A percentile compares a stretch with the other conserved stretches of the same genome.
phyloP scores from a whole-genome alignment of 805 yeast species.

The Dipodascus albidus region DNA sequence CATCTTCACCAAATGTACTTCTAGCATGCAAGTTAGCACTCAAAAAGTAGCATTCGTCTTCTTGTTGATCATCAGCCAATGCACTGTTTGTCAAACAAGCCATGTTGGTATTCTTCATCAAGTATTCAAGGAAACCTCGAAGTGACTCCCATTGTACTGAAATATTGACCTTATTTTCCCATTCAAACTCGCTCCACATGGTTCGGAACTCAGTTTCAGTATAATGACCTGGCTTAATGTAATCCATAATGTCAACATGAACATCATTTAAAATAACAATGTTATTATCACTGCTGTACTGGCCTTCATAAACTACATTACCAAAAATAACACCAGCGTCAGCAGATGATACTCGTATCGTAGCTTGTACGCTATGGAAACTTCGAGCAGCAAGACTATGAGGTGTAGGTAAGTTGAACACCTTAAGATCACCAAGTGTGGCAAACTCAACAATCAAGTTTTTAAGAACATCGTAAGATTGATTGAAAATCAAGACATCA shows the following conservation, averaged over 20 bases:
- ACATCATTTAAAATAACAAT: slow-evolving; percentile 90
- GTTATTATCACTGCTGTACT: slow-evolving; percentile 78
- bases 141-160: slow-evolving; percentile 40
- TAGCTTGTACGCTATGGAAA: slow-evolving; percentile 78
- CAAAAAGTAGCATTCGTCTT: slow-evolving; percentile 65
- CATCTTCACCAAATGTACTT: slow-evolving; percentile 95
- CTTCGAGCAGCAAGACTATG: slow-evolving; percentile 96
- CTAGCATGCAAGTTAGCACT: slow-evolving; percentile 90
- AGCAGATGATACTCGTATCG: slow-evolving; percentile 90
- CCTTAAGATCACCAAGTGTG: slow-evolving; percentile 90
- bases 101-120: slow-evolving; percentile 85
- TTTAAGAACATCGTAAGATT: slow-evolving; percentile 76
- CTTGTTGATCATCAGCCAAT: slow-evolving; percentile 44
- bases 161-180: slow-evolving; percentile 96
- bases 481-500: slow-evolving; percentile 89
- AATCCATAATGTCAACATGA: slow-evolving; percentile 94
- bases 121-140: slow-evolving; percentile 64
- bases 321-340: slow-evolving; percentile 98
- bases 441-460: slow-evolving; percentile 92
- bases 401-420: slow-evolving; percentile 80
- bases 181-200: slow-evolving; percentile 99
- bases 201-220: slow-evolving; percentile 82
- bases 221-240: slow-evolving; percentile 89
- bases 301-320: slow-evolving; percentile 92
- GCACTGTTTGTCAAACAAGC: slow-evolving; percentile 87